These are phyloP conservation scores for Aspergillus biplanus DNA, from an alignment of 495 filamentous ascomycete genomes.

Conservation along the genomic window DNA sequence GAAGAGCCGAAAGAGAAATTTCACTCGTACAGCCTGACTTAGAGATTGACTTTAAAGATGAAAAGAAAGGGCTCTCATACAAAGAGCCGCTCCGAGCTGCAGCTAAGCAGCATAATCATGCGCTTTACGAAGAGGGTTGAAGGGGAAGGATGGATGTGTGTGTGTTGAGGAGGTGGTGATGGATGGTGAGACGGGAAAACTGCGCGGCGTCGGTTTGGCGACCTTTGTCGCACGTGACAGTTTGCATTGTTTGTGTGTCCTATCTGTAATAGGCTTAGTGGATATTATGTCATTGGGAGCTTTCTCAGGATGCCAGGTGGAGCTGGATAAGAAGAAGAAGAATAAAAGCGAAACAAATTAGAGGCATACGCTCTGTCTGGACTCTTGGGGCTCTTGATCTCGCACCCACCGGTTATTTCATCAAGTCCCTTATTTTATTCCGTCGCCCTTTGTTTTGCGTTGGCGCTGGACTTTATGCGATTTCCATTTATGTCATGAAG, in stretches of 20 bases:
- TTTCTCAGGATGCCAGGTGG: slow-evolving; percentile 32
- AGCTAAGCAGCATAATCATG: slow-evolving; percentile 45
- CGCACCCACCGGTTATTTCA: background rate
- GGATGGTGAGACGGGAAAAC: slow-evolving; percentile 24
- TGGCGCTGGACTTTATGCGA: background rate
- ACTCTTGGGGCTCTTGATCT: background rate
- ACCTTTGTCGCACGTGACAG: slow-evolving; percentile 24
- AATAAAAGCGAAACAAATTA: slow-evolving; percentile 5
- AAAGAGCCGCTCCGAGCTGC: slow-evolving; percentile 41
- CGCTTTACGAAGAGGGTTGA: slow-evolving; percentile 48
- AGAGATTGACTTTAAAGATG: slow-evolving; percentile 35
- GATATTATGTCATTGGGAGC: slow-evolving; percentile 31
- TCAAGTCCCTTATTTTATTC: background rate
- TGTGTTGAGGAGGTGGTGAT: slow-evolving; percentile 30
- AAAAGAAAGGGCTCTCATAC: slow-evolving; percentile 42
- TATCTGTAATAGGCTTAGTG: background rate
- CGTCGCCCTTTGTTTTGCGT: background rate
- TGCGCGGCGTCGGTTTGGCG: slow-evolving; percentile 23
- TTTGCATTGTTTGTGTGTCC: slow-evolving; percentile 26
- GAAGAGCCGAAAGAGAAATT: slow-evolving; percentile 6
- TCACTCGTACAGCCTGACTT: slow-evolving; percentile 25
- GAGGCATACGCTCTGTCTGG: slow-evolving; percentile 4
- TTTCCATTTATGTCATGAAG: slow-evolving; percentile 28
- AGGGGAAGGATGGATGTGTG: slow-evolving; percentile 28
- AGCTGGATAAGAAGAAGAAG: slow-evolving; percentile 9